These are phyloP conservation scores for Aspergillus awamori DNA, from an alignment of 2,329 filamentous ascomycete genomes.

Conservation along the genomic window DNA sequence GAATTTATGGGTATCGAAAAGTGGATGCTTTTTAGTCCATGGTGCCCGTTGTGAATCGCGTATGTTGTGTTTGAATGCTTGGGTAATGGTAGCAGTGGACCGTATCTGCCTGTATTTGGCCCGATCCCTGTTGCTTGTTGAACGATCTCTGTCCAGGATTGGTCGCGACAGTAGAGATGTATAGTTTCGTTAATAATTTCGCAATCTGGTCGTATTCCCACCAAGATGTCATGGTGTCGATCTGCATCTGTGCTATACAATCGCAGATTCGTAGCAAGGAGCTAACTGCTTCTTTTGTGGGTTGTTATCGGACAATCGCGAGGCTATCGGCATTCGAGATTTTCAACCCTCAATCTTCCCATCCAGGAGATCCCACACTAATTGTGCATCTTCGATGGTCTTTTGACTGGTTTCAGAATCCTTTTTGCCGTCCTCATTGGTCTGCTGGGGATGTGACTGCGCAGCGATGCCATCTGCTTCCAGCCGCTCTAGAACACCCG, in stretches of 20 bases:
- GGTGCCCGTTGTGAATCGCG: not conserved
- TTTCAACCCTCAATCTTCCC: constrained; percentile 26
- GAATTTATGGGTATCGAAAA: constrained; percentile 1
- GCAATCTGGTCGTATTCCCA: not conserved
- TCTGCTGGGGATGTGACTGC: constrained; percentile 14
- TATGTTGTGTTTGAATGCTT: not conserved
- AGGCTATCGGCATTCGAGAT: not conserved
- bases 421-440: constrained; percentile 10
- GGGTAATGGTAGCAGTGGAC: not conserved
- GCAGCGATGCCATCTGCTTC: constrained; percentile 34
- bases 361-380: constrained; percentile 46
- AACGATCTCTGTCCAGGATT: not conserved
- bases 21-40: not conserved
- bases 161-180: not conserved
- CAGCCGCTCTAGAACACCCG: constrained; percentile 40
- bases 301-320: not conserved
- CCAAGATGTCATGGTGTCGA: not conserved
- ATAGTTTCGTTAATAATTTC: not conserved
- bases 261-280: not conserved
- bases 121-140: not conserved
- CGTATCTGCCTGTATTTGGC: not conserved
- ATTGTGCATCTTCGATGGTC: constrained; percentile 32
- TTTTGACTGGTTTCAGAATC: constrained; percentile 20
- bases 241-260: not conserved
- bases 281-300: not conserved